These are phyloP conservation scores for Solanum bulbocastanum DNA, from an alignment of 257 asterid genomes.

Conservation along the genomic window DNA sequence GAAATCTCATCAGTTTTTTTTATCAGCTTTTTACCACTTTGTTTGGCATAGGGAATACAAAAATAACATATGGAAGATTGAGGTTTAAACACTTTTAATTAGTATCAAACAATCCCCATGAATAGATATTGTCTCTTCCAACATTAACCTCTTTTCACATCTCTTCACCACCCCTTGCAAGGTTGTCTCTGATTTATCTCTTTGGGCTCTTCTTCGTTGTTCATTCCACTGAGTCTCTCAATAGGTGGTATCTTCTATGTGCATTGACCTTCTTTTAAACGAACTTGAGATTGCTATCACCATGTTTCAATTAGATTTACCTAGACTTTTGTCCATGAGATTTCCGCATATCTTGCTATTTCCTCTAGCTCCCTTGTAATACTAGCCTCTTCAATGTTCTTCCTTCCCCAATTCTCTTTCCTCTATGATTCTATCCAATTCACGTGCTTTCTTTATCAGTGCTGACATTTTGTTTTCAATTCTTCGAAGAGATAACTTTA, in stretches of 20 bases:
- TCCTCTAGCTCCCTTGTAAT: background rate
- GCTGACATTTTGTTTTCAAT: background rate
- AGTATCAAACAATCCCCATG: background rate
- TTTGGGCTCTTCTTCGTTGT: background rate
- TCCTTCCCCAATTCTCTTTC: background rate
- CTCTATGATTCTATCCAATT: background rate
- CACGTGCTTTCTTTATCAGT: background rate
- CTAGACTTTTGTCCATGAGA: background rate
- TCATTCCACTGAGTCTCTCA: background rate
- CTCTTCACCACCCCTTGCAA: background rate
- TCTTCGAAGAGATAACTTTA: background rate
- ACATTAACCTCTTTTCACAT: background rate
- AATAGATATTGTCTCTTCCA: background rate
- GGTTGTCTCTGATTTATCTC: background rate
- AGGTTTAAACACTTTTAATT: background rate
- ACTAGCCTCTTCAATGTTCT: background rate
- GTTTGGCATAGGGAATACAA: background rate
- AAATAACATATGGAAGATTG: background rate
- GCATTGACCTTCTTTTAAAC: background rate
- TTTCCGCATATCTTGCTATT: background rate
- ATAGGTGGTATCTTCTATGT: background rate
- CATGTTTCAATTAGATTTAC: background rate
- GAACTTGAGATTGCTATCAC: background rate
- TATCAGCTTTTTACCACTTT: background rate
- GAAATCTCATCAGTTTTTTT: background rate